phyloP scores from a whole-genome alignment of 306 rosid species.

The Lagenaria siceraria region DNA sequence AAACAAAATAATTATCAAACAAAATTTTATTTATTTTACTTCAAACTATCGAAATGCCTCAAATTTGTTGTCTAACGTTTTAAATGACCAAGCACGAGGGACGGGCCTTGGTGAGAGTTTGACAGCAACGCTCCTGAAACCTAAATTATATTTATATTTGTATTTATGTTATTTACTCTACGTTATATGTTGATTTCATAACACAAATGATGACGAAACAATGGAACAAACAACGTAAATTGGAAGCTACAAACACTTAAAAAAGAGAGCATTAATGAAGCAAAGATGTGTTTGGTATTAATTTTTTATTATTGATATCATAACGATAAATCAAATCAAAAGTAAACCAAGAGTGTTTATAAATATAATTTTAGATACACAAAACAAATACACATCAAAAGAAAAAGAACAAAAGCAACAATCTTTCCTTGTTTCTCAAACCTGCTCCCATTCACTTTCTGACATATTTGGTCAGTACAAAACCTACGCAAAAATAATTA shows the following conservation, averaged over 20 bases:
- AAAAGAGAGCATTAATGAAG: neutral
- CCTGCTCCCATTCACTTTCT: neutral
- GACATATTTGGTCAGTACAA: neutral
- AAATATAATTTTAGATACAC: no score
- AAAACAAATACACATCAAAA: neutral
- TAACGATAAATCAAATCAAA: neutral
- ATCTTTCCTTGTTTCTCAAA: neutral
- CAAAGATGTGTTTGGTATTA: neutral
- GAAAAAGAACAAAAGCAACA: neutral
- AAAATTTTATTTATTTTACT: no score
- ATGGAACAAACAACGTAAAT: neutral
- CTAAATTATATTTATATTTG: no score
- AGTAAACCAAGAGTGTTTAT: neutral
- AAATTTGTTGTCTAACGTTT: no score
- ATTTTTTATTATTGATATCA: neutral
- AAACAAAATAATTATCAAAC: no score
- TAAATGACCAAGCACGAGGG: no score
- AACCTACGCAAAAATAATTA: slow-evolving; percentile 3
- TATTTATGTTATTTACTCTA: no score
- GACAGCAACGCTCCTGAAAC: no score
- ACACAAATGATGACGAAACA: no score
- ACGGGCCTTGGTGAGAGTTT: no score
- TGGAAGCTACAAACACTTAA: neutral
- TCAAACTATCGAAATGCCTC: no score
- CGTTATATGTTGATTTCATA: no score